Conservation (phyloP, 768 basidiomycete genomes). For the Leucosporidium scottii region DNA sequence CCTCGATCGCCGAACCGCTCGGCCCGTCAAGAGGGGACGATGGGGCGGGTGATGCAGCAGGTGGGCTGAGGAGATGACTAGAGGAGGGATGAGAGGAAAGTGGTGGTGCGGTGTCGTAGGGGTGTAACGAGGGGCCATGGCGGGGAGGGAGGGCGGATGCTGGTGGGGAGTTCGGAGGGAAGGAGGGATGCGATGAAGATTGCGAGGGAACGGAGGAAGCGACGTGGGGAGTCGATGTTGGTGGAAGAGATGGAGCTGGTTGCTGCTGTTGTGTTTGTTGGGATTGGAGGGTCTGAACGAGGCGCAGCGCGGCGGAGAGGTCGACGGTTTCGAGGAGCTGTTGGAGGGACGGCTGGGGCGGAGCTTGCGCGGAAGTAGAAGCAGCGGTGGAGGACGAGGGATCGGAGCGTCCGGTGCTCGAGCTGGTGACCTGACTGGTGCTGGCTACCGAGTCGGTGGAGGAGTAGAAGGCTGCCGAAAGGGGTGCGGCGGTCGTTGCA, state of each 20-base stretch:
- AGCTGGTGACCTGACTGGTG: neutral
- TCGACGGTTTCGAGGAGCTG: constrained; percentile 17
- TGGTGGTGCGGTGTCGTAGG: neutral
- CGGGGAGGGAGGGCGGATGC: neutral
- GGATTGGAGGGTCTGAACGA: constrained; percentile 16
- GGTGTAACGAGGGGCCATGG: neutral
- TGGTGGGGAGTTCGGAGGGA: too few relatives aligned
- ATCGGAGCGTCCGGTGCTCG: neutral
- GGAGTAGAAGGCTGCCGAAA: neutral
- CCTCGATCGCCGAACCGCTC: neutral
- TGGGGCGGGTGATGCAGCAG: too few relatives aligned
- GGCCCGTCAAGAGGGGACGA: neutral
- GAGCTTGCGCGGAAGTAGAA: neutral
- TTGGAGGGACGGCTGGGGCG: constrained; percentile 7
- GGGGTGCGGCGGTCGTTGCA: neutral
- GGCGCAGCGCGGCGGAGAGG: constrained; percentile 17
- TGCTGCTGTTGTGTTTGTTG: neutral
- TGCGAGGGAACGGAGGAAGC: neutral
- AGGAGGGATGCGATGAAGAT: neutral
- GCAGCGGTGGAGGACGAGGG: neutral
- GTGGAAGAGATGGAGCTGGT: neutral
- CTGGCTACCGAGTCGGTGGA: neutral
- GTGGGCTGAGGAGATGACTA: neutral
- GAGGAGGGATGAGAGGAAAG: neutral
- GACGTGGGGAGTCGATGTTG: neutral